Evolutionary conservation across 768 basidiomycete species (phyloP).

Genomic region (Mycena venus): DNA sequence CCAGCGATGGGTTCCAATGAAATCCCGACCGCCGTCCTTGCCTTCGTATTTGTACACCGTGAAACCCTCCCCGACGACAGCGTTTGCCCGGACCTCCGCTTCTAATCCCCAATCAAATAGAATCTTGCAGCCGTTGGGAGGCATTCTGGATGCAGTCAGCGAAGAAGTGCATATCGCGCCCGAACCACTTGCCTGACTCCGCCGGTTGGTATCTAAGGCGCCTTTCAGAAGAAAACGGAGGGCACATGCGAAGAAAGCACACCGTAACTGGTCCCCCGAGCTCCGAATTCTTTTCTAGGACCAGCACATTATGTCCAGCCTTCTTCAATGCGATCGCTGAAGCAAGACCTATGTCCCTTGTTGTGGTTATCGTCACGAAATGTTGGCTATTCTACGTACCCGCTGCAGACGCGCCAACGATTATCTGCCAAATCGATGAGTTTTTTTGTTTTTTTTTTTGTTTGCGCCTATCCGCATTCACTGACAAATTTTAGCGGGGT

Average conservation of each 20-base stretch:
- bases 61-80: slow-evolving; percentile 22
- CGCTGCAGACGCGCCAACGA: slow-evolving; percentile 24
- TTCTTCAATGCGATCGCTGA: slow-evolving; percentile 25
- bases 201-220: slow-evolving; percentile 6
- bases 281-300: slow-evolving; percentile 15
- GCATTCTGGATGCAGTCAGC: not conserved
- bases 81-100: slow-evolving; percentile 4
- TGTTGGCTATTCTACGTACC: not conserved
- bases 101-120: slow-evolving; percentile 33
- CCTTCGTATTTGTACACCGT: slow-evolving; percentile 19
- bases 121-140: slow-evolving; percentile 33
- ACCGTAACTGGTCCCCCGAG: slow-evolving; percentile 21
- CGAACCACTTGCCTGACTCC: slow-evolving; percentile 3
- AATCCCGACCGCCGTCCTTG: slow-evolving; percentile 9
- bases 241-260: not conserved
- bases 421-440: slow-evolving; percentile 18
- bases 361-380: too few relatives aligned
- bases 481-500: slow-evolving; percentile 13
- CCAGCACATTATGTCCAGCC: slow-evolving; percentile 18
- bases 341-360: slow-evolving; percentile 10
- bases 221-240: not conserved
- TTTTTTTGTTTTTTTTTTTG: not conserved
- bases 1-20: slow-evolving; percentile 18
- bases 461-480: not conserved
- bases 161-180: not conserved